Conservation (phyloP, 345 rosid genomes). For the Firmiana major region DNA sequence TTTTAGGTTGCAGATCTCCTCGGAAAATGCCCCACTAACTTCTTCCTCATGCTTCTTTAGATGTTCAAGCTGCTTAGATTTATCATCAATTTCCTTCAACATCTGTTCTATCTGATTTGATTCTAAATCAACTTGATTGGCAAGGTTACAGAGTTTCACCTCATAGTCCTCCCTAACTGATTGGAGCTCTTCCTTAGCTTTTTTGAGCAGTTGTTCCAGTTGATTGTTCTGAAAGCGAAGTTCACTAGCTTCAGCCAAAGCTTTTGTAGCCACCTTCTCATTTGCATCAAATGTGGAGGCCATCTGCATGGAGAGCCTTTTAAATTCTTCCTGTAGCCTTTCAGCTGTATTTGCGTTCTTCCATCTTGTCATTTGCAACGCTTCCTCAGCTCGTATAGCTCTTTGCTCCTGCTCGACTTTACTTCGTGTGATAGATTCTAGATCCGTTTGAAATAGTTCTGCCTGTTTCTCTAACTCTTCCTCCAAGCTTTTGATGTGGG, state of each 20-base stretch:
- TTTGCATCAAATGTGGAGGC: constrained; percentile 71
- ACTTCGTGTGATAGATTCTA: constrained; percentile 47
- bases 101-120: constrained; percentile 41
- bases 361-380: constrained; percentile 57
- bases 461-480: constrained; percentile 67
- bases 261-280: constrained; percentile 75
- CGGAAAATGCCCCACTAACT: constrained; percentile 27
- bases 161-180: constrained; percentile 44
- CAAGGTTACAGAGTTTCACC: constrained; percentile 45
- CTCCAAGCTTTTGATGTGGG: constrained; percentile 50
- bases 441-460: constrained; percentile 53
- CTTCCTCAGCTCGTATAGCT: constrained; percentile 82
- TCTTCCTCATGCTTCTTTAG: constrained; percentile 53
- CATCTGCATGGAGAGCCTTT: constrained; percentile 70
- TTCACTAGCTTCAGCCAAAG: constrained; percentile 69
- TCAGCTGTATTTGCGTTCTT: constrained; percentile 74
- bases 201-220: constrained; percentile 57
- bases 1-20: constrained; percentile 40
- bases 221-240: constrained; percentile 52
- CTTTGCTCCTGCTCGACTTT: constrained; percentile 81
- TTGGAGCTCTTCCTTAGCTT: constrained; percentile 51
- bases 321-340: constrained; percentile 79
- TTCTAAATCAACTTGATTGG: constrained; percentile 39
- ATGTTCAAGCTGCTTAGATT: constrained; percentile 45
- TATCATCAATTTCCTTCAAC: constrained; percentile 44